These are phyloP conservation scores for Willaertia magna DNA, from an alignment of 208 protist species.

Conservation along the genomic window DNA sequence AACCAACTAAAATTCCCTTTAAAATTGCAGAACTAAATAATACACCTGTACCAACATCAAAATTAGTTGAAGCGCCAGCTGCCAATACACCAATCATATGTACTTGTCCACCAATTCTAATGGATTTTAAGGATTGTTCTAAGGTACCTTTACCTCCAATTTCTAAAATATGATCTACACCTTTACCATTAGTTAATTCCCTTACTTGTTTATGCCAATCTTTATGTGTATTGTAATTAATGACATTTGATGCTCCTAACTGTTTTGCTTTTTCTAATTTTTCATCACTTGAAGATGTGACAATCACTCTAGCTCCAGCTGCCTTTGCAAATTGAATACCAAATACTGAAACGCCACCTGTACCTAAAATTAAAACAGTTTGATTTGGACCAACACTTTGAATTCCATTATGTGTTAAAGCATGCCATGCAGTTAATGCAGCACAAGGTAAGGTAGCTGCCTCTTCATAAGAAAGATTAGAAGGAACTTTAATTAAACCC, in stretches of 20 bases:
- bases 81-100: constrained; percentile 16
- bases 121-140: background rate
- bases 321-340: constrained; percentile 17
- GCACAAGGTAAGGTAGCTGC: background rate
- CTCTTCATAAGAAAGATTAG: background rate
- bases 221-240: constrained; percentile 12
- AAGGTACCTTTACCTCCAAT: constrained; percentile 15
- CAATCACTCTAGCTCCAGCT: constrained; percentile 12
- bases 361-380: background rate
- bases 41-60: constrained; percentile 1
- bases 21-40: constrained; percentile 11
- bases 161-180: constrained; percentile 21
- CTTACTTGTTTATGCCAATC: constrained; percentile 18
- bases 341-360: constrained; percentile 20
- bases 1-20: constrained; percentile 12
- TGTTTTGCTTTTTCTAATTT: constrained; percentile 14
- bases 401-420: background rate
- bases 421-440: background rate
- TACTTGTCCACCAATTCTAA: background rate
- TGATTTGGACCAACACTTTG: background rate
- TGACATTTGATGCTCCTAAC: constrained; percentile 8
- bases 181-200: background rate
- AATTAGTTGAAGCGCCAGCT: background rate
- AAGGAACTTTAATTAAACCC: background rate
- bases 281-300: constrained; percentile 15